Base-by-base conservation (phyloP, 1,284 basidiomycete genomes). In the Sanghuangporus baumii region DNA sequence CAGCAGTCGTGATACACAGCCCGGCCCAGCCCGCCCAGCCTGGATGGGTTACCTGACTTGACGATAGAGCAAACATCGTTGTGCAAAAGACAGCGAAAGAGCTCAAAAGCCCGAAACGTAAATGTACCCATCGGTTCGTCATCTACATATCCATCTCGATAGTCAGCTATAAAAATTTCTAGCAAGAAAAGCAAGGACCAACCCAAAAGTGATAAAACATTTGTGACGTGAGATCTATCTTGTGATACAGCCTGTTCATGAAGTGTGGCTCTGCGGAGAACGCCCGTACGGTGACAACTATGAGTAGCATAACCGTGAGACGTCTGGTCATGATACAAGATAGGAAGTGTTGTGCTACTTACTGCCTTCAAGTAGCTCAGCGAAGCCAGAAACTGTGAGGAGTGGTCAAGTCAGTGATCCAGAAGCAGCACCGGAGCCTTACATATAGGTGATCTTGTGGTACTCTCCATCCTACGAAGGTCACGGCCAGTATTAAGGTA, bases 261-360 rank as follows among this genome's bases (percentile, higher is more conserved):
- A 96, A 95, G n/a, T 83, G 78, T 46, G 78, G 76, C 69, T 96
- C 93, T 1, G 87, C 90, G 8, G 89, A 89, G 74, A 95, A 97
- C 0, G 94, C 95, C 55, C 94, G 85, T 43, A 96, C 91, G n/a
- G 90, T 88, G 51, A 92, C 81, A 56, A 94, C 38, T 36, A 20
- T 18, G 18, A 18, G 20, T 23, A 41, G 47, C 16, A 23, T 3
- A 48, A 48, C 2, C n/a, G 11, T 51, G 23, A 20, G 16, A 54
- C 16, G 36, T 54, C 36, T 14, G 23, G 8, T 26, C 12, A 37
- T 12, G 14, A 54, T 23, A 37, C 23, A 31, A 7, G 2, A 18
- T 14, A 36, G 9, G 12, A 54, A 34, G 14, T 7, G 6, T 37
- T 41, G 18, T 12, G 20, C 14, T 54, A 31, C 36, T 37, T 54